Evolutionary conservation across 1,139 yeast genomes (phyloP), one percentile per base, ranked within the genome.

Genomic region (Suhomyces terraborum): DNA sequence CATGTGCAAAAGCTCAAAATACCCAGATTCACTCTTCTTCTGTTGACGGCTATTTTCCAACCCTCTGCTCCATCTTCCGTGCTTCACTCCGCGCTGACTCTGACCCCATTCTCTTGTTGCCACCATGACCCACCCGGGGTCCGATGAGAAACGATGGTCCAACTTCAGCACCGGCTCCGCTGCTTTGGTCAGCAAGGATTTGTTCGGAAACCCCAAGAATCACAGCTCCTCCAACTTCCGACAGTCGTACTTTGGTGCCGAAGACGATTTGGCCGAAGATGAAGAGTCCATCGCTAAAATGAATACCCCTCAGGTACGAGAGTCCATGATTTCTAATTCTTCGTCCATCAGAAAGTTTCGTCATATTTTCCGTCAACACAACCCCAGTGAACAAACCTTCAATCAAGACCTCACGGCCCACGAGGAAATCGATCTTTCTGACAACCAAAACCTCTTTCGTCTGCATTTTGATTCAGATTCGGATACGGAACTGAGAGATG

Each of bases 401-500:
- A 35, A 34, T 19, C 40, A 23, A 9, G 14, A 19, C 21, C 28
- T 30, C 8, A 3, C 35, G 8, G 24, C 37, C 1, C 29, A 40
- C 9, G 39, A 37, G 12, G 46, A 35, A 27, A 12, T 20, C 4
- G 56, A 50, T 20, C 22, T 49, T 3, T 31, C 50, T 3, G 49
- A 48, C 8, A 38, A 28, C 8, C 32, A 29, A 17, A 45, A 51
- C 33, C 22, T 45, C 8, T 50, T 53, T 26, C 31, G 42, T 24
- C 52, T 53, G 50, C 41, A 40, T 26, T 52, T 48, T 24, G 58
- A 54, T 33, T 43, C 58, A 2, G 48, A 36, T 7, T 45, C 51
- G 2, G 53, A 52, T n/a, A 12, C 34, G 9, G 24, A 29, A 6
- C 26, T 16, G 19, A 13, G 12, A 19, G 35, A 21, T 23, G 26